These are phyloP conservation scores for Penicillium sp. DNA, from an alignment of 2,329 filamentous ascomycete genomes.

Conservation along the genomic window DNA sequence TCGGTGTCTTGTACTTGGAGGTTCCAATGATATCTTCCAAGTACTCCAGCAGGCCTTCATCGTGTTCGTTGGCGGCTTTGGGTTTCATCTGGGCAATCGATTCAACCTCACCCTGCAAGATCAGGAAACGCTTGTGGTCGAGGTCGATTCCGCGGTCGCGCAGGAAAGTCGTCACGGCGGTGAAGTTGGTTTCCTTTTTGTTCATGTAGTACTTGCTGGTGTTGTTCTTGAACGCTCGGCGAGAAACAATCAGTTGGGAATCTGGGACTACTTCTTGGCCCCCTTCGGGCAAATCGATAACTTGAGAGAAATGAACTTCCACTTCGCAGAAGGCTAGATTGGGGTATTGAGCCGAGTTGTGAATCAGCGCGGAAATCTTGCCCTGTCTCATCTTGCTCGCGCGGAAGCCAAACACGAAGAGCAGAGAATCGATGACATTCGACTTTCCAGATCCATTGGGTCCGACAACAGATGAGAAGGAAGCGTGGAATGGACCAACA, in stretches of 20 bases:
- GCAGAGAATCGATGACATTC: slow-evolving; percentile 95
- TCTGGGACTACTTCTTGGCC: slow-evolving; percentile 76
- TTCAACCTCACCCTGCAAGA: slow-evolving; percentile 95
- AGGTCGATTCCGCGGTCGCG: slow-evolving; percentile 88
- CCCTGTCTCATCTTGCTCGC: slow-evolving; percentile 99
- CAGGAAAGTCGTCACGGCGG: slow-evolving; percentile 82
- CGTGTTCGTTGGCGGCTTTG: slow-evolving; percentile 91
- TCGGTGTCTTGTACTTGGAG: slow-evolving; percentile 95
- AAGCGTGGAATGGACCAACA: slow-evolving; percentile 94
- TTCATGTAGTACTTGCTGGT: slow-evolving; percentile 99
- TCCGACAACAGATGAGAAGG: slow-evolving; percentile 96
- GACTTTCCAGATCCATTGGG: slow-evolving; percentile 98
- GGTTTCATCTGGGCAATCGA: slow-evolving; percentile 99
- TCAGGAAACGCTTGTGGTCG: slow-evolving; percentile 97
- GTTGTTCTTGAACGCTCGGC: slow-evolving; percentile 96
- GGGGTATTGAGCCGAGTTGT: slow-evolving; percentile 88
- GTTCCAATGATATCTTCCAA: slow-evolving; percentile 98
- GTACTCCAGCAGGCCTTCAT: slow-evolving; percentile 94
- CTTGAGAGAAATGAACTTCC: slow-evolving; percentile 93
- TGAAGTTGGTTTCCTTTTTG: slow-evolving; percentile 85
- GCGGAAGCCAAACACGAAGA: slow-evolving; percentile 99
- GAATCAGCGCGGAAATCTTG: slow-evolving; percentile 95
- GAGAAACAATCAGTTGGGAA: slow-evolving; percentile 83
- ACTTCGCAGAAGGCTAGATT: slow-evolving; percentile 92
- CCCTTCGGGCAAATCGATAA: slow-evolving; percentile 81